A percentile compares a stretch with the other conserved stretches of the same genome.
phyloP scores from a whole-genome alignment of 768 basidiomycete genomes.

The Lactarius pseudohatsudake region DNA sequence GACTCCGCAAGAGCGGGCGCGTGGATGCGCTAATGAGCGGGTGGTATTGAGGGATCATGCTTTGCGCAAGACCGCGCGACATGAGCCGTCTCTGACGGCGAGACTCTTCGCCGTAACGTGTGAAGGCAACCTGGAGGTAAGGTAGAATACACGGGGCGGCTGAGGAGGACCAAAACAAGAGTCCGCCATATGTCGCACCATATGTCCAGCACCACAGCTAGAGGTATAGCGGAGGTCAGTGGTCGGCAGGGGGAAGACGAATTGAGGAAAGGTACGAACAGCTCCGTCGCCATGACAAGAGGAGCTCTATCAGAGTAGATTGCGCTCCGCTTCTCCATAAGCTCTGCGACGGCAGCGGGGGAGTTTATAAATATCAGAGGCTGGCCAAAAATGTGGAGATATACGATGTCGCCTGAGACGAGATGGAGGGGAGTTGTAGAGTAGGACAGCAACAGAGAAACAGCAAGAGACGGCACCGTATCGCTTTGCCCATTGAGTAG shows the following conservation, averaged over 20 bases:
- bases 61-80: slow-evolving; percentile 24
- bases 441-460: background rate
- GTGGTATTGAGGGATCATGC: slow-evolving; percentile 21
- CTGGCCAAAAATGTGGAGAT: slow-evolving; percentile 64
- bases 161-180: background rate
- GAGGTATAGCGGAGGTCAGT: background rate
- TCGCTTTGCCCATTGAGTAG: slow-evolving; percentile 56
- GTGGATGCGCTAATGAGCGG: slow-evolving; percentile 27
- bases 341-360: slow-evolving; percentile 54
- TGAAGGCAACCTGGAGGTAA: slow-evolving; percentile 24
- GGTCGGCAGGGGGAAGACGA: background rate
- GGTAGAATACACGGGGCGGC: background rate
- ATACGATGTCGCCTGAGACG: slow-evolving; percentile 56
- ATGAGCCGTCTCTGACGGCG: slow-evolving; percentile 29
- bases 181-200: slow-evolving; percentile 17
- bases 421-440: slow-evolving; percentile 12
- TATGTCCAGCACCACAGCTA: slow-evolving; percentile 27
- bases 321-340: slow-evolving; percentile 67
- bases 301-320: slow-evolving; percentile 76
- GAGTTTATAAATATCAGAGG: slow-evolving; percentile 68
- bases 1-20: slow-evolving; percentile 24
- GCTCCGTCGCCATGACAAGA: slow-evolving; percentile 67
- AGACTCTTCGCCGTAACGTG: slow-evolving; percentile 26
- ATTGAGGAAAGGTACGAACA: slow-evolving; percentile 45
- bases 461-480: slow-evolving; percentile 47